phyloP scores from a whole-genome alignment of 225 moss, liverwort and hornwort genomes.

The Marchantia polymorpha region DNA sequence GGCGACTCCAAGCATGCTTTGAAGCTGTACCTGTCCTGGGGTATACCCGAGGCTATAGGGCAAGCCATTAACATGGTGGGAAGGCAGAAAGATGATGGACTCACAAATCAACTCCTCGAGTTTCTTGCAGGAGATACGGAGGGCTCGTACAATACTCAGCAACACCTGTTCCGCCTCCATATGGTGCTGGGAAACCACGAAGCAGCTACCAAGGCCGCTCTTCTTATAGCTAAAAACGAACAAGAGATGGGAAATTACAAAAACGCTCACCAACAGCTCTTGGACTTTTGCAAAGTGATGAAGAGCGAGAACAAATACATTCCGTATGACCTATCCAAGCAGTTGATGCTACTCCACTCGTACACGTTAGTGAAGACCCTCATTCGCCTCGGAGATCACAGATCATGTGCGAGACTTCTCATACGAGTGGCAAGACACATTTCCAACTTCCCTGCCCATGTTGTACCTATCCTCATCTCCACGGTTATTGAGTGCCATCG shows the following conservation, averaged over 20 bases:
- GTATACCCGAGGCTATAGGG: slow-evolving; percentile 62
- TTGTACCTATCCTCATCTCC: slow-evolving; percentile 72
- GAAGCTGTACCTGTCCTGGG: slow-evolving; percentile 46
- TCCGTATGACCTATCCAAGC: slow-evolving; percentile 46
- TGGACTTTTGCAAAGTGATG: slow-evolving; percentile 48
- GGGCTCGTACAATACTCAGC: slow-evolving; percentile 41
- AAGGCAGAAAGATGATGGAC: slow-evolving; percentile 43
- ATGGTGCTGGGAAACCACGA: slow-evolving; percentile 61
- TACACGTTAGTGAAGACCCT: slow-evolving; percentile 79
- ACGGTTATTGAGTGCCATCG: slow-evolving; percentile 86
- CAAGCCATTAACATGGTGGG: slow-evolving; percentile 73
- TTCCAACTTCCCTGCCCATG: slow-evolving; percentile 65
- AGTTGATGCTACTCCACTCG: slow-evolving; percentile 78
- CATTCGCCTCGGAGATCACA: slow-evolving; percentile 65
- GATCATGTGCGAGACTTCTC: slow-evolving; percentile 78
- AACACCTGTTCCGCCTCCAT: slow-evolving; percentile 59
- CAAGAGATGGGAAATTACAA: slow-evolving; percentile 83
- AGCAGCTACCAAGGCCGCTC: slow-evolving; percentile 57
- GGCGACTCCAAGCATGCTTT: slow-evolving; percentile 60
- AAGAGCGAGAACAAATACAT: slow-evolving; percentile 26
- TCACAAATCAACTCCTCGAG: slow-evolving; percentile 64
- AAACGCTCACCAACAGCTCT: slow-evolving; percentile 68
- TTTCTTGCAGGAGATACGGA: slow-evolving; percentile 64
- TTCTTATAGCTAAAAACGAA: slow-evolving; percentile 61
- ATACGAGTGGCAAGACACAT: slow-evolving; percentile 74